Base-by-base conservation (phyloP, 768 basidiomycete genomes). In the Clathrus columnatus region DNA sequence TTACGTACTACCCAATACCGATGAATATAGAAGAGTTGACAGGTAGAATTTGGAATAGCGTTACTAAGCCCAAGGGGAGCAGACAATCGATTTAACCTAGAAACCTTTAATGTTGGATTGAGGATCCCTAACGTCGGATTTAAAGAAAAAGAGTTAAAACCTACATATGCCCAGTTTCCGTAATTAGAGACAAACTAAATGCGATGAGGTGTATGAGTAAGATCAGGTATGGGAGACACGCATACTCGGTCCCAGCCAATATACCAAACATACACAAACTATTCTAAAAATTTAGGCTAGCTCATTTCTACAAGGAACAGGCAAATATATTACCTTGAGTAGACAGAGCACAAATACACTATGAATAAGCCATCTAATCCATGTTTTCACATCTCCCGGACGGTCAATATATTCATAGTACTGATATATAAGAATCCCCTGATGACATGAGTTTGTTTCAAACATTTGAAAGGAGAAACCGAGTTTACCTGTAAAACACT, bases 11-110 rank as follows among this genome's bases (percentile, higher is more conserved):
- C 29, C 50, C 50, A 51, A 36, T 1, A 51, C 7, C 30, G 50
- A 16, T 36, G 50, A 51, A 51, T 51, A 41, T n/a, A 51, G 24
- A 51, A 51, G 7, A 51, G 30, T 36, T 51, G 50, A 11, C 50
- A 51, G 28, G 24, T 30, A 8, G 29, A 29, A 24, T 36, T 51
- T 10, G 50, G 50, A 41, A 51, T 10, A 8, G n/a, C 16, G 24
- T n/a, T 42, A 17, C 30, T 36, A 7, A 51, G 30, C 20, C 7
- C 50, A 7, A 32, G 6, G 17, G 50, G 50, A 16, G 41, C 28
- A 29, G 16, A 29, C 24, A 51, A 1, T 20, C 18, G 50, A 23
- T 42, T 16, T 8, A 51, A 17, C 7, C 18, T 23, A 5, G 50
- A n/a, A 24, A 51, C 20, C 30, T 51, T 21, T 7, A 23, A 18